Conservation (phyloP, 768 basidiomycete genomes). For the Pisolithus orientalis region DNA sequence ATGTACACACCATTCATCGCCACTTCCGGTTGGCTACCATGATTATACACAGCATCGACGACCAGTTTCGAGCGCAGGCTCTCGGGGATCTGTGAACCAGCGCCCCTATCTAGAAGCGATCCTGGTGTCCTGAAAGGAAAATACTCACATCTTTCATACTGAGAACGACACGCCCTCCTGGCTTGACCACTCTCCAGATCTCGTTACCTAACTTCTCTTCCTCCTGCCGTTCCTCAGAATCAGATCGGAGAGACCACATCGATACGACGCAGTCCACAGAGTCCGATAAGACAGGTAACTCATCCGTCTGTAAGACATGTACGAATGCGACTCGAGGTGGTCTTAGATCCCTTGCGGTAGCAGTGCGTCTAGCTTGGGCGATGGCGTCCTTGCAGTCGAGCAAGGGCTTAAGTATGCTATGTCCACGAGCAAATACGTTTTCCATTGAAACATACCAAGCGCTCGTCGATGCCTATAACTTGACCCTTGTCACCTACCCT, state of each 20-base stretch:
- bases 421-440: background rate
- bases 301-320: conserved; percentile 33
- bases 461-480: conserved; percentile 51
- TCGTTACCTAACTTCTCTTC: conserved; percentile 43
- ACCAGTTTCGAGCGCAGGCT: conserved; percentile 35
- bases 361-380: conserved; percentile 39
- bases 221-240: conserved; percentile 29
- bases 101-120: conserved; percentile 28
- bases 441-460: conserved; percentile 28
- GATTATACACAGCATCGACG: conserved; percentile 42
- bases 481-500: conserved; percentile 45
- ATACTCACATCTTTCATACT: conserved; percentile 35
- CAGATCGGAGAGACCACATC: conserved; percentile 51
- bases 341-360: conserved; percentile 31
- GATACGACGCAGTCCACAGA: conserved; percentile 52
- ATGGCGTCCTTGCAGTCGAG: conserved; percentile 43
- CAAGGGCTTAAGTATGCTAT: background rate
- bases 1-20: conserved; percentile 31
- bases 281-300: conserved; percentile 41
- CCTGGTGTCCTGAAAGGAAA: too few relatives aligned
- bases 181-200: conserved; percentile 43
- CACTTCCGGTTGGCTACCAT: conserved; percentile 35
- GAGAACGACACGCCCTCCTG: conserved; percentile 48
- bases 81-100: conserved; percentile 40
- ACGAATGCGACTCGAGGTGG: conserved; percentile 48